Percentiles rank a stretch among this genome's conserved stretches.
Evolutionary conservation across 768 basidiomycete genomes (phyloP).

Genomic region (Termitomyces bulborhizus): DNA sequence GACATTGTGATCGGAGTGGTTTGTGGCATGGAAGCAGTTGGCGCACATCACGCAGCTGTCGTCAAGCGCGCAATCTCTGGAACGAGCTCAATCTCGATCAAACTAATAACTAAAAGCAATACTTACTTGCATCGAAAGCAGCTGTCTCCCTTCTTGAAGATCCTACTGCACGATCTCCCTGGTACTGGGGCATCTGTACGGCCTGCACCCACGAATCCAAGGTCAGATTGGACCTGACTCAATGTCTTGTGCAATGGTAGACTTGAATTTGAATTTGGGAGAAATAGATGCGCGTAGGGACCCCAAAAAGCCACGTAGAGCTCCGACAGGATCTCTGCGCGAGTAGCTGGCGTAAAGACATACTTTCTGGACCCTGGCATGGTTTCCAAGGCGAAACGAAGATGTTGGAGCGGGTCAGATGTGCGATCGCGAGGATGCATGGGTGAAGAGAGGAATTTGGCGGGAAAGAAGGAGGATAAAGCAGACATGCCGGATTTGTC

Average conservation of each 20-base stretch:
- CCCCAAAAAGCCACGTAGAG: conserved; percentile 84
- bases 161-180: conserved; percentile 77
- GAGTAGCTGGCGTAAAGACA: conserved; percentile 64
- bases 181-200: conserved; percentile 52
- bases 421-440: conserved; percentile 52
- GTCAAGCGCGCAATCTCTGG: conserved; percentile 86
- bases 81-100: background rate
- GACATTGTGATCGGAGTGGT: conserved; percentile 84
- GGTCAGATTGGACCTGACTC: conserved; percentile 61
- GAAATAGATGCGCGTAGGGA: conserved; percentile 62
- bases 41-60: conserved; percentile 89
- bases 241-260: conserved; percentile 60
- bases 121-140: conserved; percentile 93
- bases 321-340: conserved; percentile 76
- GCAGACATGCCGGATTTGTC: conserved; percentile 14
- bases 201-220: conserved; percentile 53
- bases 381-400: conserved; percentile 72
- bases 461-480: conserved; percentile 30
- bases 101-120: background rate
- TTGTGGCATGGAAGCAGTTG: conserved; percentile 83
- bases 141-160: conserved; percentile 87
- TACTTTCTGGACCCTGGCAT: conserved; percentile 79
- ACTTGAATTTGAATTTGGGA: conserved; percentile 57
- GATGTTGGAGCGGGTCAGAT: conserved; percentile 62
- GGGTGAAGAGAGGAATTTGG: conserved; percentile 45